phyloP scores from a whole-genome alignment of 1,284 basidiomycete species.

The Melampsora larici-populina region DNA sequence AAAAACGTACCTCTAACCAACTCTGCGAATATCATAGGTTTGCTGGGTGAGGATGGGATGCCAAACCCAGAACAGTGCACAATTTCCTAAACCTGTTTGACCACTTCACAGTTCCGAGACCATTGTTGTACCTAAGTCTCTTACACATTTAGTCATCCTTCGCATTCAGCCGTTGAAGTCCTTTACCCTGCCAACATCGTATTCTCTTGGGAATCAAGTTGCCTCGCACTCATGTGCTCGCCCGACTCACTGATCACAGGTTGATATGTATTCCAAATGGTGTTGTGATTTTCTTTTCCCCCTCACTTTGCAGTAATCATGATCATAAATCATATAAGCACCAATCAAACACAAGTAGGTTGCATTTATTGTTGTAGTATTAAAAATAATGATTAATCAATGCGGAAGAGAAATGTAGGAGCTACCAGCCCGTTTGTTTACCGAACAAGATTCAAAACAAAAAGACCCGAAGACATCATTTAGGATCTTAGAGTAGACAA shows the following conservation, averaged over 20 bases:
- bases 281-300: too few species aligned
- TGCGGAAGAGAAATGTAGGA: constrained; percentile 9
- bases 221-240: not conserved
- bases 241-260: not conserved
- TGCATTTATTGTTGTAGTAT: too few species aligned
- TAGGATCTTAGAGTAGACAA: not conserved
- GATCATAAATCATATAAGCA: too few species aligned
- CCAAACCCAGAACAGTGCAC: constrained; percentile 41
- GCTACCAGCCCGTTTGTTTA: constrained; percentile 30
- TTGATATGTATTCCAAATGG: too few species aligned
- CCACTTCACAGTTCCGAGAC: too few species aligned
- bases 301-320: too few species aligned
- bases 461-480: not conserved
- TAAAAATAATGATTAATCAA: too few species aligned
- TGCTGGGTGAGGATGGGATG: constrained; percentile 35
- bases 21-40: not conserved
- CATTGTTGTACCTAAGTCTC: too few species aligned
- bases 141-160: too few species aligned
- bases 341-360: too few species aligned
- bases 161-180: too few species aligned
- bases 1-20: not conserved
- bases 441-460: not conserved
- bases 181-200: not conserved
- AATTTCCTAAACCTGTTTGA: constrained; percentile 1
- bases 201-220: not conserved